Evolutionary conservation across 1,139 yeast genomes (phyloP).

Genomic region (Tardiomyces blankii): DNA sequence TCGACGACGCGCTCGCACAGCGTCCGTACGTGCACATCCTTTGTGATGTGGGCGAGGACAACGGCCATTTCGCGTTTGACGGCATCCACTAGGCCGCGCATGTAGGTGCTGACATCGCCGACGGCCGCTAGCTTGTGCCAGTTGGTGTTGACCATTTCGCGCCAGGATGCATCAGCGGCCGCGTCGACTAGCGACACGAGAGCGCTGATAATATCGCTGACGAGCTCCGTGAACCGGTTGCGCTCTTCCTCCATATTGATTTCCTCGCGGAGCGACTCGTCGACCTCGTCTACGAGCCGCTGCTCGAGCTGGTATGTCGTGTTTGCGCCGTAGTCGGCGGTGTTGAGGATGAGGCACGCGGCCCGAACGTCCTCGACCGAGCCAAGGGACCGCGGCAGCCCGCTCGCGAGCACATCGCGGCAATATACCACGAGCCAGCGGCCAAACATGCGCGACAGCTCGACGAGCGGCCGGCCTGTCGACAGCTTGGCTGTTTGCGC

Average conservation of each 20-base stretch:
- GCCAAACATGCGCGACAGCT: slow-evolving; percentile 53
- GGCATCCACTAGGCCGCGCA: slow-evolving; percentile 43
- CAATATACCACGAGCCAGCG: slow-evolving; percentile 60
- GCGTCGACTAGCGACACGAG: slow-evolving; percentile 48
- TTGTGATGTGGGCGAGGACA: slow-evolving; percentile 50
- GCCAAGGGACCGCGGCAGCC: slow-evolving; percentile 36
- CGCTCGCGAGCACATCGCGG: slow-evolving; percentile 46
- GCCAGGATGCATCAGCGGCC: slow-evolving; percentile 65
- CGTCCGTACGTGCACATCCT: slow-evolving; percentile 62
- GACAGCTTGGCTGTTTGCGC: slow-evolving; percentile 70
- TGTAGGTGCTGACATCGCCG: slow-evolving; percentile 61
- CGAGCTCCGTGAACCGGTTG: slow-evolving; percentile 45
- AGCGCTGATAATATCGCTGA: slow-evolving; percentile 46
- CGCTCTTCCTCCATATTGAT: slow-evolving; percentile 45
- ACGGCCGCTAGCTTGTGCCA: slow-evolving; percentile 59
- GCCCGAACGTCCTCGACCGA: slow-evolving; percentile 50
- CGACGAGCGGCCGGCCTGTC: slow-evolving; percentile 54
- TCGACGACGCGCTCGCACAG: slow-evolving; percentile 73
- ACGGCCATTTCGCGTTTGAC: slow-evolving; percentile 36
- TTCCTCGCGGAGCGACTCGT: slow-evolving; percentile 28
- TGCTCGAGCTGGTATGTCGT: slow-evolving; percentile 73
- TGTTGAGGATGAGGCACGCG: slow-evolving; percentile 65
- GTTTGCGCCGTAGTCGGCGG: slow-evolving; percentile 79
- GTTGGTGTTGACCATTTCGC: slow-evolving; percentile 72
- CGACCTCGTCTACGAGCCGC: slow-evolving; percentile 41